Percentiles rank a stretch among this genome's conserved stretches.
Conservation (phyloP, 257 asterid genomes). For the Echium plantagineum region DNA sequence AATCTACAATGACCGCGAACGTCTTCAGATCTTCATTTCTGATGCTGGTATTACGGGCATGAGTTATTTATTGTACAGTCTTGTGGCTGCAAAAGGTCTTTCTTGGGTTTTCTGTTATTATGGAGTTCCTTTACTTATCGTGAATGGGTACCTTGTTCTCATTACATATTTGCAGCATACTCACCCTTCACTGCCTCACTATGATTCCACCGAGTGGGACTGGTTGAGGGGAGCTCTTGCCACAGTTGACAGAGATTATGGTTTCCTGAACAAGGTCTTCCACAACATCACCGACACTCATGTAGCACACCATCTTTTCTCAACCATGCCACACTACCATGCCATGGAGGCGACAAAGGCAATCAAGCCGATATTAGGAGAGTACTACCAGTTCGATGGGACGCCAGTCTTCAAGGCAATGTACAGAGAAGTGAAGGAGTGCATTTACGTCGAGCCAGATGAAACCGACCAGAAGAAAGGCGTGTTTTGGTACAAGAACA, state of each 20-base stretch:
- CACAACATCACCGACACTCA: slow-evolving; percentile 76
- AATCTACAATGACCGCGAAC: slow-evolving; percentile 58
- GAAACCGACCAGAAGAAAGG: slow-evolving; percentile 61
- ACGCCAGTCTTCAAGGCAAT: slow-evolving; percentile 52
- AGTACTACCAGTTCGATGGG: slow-evolving; percentile 64
- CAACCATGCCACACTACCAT: slow-evolving; percentile 80
- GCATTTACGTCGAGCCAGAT: slow-evolving; percentile 60
- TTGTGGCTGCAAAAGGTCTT: slow-evolving; percentile 46
- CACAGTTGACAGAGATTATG: slow-evolving; percentile 66
- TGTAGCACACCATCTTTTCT: slow-evolving; percentile 73
- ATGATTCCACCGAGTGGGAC: slow-evolving; percentile 75
- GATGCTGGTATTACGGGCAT: slow-evolving; percentile 47
- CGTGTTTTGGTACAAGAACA: slow-evolving; percentile 68
- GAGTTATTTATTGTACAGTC: slow-evolving; percentile 34
- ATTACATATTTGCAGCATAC: slow-evolving; percentile 80
- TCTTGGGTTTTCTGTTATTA: slow-evolving; percentile 47
- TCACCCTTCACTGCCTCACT: slow-evolving; percentile 69
- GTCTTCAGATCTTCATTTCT: slow-evolving; percentile 49
- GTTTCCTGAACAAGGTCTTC: slow-evolving; percentile 60
- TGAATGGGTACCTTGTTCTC: slow-evolving; percentile 68
- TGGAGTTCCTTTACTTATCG: slow-evolving; percentile 54
- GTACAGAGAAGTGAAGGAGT: slow-evolving; percentile 69
- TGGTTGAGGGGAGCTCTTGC: slow-evolving; percentile 81
- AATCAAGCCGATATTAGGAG: slow-evolving; percentile 58
- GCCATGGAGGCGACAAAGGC: slow-evolving; percentile 85